These are phyloP conservation scores for Kalmusia sp. DNA, from an alignment of 2,329 filamentous ascomycete genomes.

Conservation along the genomic window DNA sequence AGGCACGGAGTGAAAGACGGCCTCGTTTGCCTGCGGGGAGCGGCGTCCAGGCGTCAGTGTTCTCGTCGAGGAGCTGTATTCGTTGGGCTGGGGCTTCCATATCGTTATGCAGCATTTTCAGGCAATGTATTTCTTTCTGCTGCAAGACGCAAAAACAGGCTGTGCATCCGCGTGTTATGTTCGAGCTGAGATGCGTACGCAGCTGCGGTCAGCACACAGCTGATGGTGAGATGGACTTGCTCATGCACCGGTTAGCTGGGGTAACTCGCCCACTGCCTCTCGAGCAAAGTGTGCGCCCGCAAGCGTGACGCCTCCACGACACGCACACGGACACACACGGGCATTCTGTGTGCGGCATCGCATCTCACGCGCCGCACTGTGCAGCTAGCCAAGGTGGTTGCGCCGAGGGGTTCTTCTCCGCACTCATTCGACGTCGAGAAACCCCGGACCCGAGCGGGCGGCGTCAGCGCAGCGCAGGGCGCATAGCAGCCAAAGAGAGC, in stretches of 20 bases:
- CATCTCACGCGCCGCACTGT: neutral
- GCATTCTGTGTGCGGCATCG: neutral
- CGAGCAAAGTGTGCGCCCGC: too few relatives aligned
- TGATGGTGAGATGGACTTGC: neutral
- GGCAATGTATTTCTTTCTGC: neutral
- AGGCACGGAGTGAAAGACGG: slow-evolving; percentile 11
- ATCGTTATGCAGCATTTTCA: neutral
- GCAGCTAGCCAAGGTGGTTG: neutral
- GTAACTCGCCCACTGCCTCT: neutral
- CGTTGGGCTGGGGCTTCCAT: neutral
- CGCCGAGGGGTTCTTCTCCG: too few relatives aligned
- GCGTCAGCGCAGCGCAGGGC: neutral
- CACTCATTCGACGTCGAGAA: too few relatives aligned
- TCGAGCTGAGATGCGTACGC: neutral
- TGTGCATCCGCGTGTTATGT: neutral
- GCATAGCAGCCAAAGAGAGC: neutral
- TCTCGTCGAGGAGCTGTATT: neutral
- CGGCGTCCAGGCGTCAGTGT: neutral
- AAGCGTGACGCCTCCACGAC: too few relatives aligned
- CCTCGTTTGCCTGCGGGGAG: neutral
- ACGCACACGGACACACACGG: neutral
- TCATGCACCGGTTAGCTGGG: too few relatives aligned
- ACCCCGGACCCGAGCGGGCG: slow-evolving; percentile 1
- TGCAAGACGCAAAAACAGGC: neutral
- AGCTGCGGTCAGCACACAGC: slow-evolving; percentile 2